phyloP scores from a whole-genome alignment of 345 rosid genomes.

The Gossypioides kirkii region DNA sequence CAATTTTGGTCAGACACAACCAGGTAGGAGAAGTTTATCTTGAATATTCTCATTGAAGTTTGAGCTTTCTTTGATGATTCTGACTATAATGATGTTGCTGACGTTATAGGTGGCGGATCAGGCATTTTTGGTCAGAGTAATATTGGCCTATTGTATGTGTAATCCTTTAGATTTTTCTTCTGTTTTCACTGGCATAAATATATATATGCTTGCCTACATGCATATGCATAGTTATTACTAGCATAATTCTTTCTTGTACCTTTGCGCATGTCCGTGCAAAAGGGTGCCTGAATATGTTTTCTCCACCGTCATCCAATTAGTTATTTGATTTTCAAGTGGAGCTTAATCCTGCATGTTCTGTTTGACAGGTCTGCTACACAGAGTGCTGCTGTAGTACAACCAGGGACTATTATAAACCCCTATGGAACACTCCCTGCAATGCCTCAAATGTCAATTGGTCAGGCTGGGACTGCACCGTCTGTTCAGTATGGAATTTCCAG shows the following conservation, averaged over 20 bases:
- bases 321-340: not conserved
- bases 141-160: conserved; percentile 50
- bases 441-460: conserved; percentile 84
- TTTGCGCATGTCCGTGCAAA: not conserved
- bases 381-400: conserved; percentile 46
- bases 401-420: conserved; percentile 56
- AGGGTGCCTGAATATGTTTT: not conserved
- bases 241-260: not conserved
- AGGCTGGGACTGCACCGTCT: conserved; percentile 63
- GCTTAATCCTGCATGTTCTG: not conserved
- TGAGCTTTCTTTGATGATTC: conserved; percentile 11
- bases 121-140: conserved; percentile 49
- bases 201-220: conserved; percentile 14
- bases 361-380: conserved; percentile 48
- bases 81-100: conserved; percentile 12
- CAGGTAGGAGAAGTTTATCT: conserved; percentile 32
- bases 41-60: conserved; percentile 8
- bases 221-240: not conserved
- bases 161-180: conserved; percentile 1
- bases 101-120: conserved; percentile 35
- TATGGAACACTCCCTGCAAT: conserved; percentile 85
- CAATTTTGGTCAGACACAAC: conserved; percentile 52
- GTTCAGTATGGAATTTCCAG: conserved; percentile 34
- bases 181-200: conserved; percentile 8
- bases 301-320: not conserved